These are phyloP conservation scores for Talaromyces trachyspermus DNA, from an alignment of 495 filamentous ascomycete genomes.

Conservation along the genomic window DNA sequence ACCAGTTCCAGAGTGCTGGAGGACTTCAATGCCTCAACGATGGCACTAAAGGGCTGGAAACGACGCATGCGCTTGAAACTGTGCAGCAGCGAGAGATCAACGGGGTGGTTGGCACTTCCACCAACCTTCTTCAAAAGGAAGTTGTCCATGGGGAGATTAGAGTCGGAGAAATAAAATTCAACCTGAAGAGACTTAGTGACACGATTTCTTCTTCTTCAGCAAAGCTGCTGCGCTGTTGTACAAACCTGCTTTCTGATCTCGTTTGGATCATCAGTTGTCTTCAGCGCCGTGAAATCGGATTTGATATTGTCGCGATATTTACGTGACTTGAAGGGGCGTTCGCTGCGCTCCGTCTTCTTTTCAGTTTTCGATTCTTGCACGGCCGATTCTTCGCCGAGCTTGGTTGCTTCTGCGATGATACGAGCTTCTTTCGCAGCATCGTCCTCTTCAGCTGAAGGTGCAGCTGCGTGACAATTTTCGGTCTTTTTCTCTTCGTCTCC, in stretches of 20 bases:
- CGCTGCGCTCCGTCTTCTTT: constrained; percentile 6
- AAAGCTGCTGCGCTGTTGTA: no score
- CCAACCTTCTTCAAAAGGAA: constrained; percentile 72
- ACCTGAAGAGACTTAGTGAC: constrained; percentile 53
- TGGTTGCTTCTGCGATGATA: constrained; percentile 37
- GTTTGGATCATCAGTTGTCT: constrained; percentile 62
- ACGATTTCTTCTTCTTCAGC: no score
- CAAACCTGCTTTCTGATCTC: constrained; percentile 73
- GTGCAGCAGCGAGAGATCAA: constrained; percentile 66
- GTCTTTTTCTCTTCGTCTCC: constrained; percentile 16
- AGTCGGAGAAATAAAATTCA: constrained; percentile 95
- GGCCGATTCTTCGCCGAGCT: constrained; percentile 38
- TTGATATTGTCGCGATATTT: constrained; percentile 43
- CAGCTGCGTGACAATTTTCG: no score
- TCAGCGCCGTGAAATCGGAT: constrained; percentile 55
- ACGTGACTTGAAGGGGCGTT: constrained; percentile 17
- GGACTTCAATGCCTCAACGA: constrained; percentile 73
- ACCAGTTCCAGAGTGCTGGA: constrained; percentile 64
- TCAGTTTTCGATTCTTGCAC: constrained; percentile 25
- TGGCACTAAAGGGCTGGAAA: constrained; percentile 74
- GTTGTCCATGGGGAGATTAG: constrained; percentile 81
- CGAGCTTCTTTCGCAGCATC: constrained; percentile 31
- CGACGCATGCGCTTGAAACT: constrained; percentile 90
- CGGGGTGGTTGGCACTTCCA: constrained; percentile 69
- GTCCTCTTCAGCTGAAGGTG: background rate